Evolutionary conservation across 192 early-diverging fungal species (phyloP).

Genomic region (Umbelopsis ramanniana): DNA sequence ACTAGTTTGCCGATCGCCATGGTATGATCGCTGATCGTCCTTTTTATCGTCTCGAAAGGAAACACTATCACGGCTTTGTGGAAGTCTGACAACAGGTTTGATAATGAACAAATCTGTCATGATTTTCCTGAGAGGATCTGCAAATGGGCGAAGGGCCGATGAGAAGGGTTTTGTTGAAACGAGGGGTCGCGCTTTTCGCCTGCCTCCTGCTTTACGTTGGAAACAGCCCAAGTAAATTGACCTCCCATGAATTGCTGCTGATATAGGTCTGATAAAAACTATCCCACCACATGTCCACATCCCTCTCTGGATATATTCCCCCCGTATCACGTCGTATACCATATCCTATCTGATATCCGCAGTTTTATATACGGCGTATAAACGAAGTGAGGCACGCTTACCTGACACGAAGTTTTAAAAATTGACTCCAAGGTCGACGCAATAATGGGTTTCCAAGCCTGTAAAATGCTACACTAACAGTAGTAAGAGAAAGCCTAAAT

Average conservation of each 20-base stretch:
- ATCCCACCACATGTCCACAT: background rate
- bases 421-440: no score
- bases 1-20: background rate
- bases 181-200: constrained; percentile 13
- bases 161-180: constrained; percentile 8
- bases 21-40: background rate
- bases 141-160: constrained; percentile 1
- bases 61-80: constrained; percentile 4
- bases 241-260: background rate
- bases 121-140: constrained; percentile 7
- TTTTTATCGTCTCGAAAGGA: constrained; percentile 4
- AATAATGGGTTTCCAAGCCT: no score
- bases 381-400: no score
- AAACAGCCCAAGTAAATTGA: constrained; percentile 3
- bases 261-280: background rate
- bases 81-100: constrained; percentile 21
- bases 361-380: no score
- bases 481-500: background rate
- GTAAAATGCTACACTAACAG: background rate
- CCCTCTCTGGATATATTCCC: background rate
- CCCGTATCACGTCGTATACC: background rate
- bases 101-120: constrained; percentile 21
- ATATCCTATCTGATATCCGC: background rate
- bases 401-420: no score
- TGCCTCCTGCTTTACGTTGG: constrained; percentile 16